phyloP scores from a whole-genome alignment of 306 rosid species.

The Sophora flavescens region DNA sequence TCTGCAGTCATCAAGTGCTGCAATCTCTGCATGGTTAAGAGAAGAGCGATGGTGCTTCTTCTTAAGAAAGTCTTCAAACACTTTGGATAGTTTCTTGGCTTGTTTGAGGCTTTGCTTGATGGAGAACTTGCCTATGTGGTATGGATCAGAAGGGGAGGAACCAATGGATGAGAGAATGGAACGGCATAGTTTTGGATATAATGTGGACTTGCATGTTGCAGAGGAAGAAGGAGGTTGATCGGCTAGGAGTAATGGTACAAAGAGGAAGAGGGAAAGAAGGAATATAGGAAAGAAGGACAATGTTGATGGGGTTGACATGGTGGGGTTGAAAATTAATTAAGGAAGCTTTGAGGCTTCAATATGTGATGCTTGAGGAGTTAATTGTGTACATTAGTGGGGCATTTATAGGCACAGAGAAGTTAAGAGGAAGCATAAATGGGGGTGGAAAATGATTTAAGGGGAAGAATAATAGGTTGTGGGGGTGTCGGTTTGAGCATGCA shows the following conservation, averaged over 20 bases:
- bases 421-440: constrained; percentile 32
- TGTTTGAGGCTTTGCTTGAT: constrained; percentile 69
- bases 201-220: constrained; percentile 63
- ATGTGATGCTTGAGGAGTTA: not conserved
- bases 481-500: constrained; percentile 45
- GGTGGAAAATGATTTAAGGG: constrained; percentile 36
- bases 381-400: not conserved
- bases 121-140: constrained; percentile 68
- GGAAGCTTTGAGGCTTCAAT: not conserved
- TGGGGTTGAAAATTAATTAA: not conserved
- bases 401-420: constrained; percentile 26
- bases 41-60: constrained; percentile 29
- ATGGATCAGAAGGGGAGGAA: constrained; percentile 71
- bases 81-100: constrained; percentile 57
- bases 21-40: constrained; percentile 41
- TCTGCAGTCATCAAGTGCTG: constrained; percentile 69
- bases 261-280: not conserved
- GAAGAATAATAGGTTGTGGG: constrained; percentile 4
- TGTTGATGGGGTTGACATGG: constrained; percentile 44
- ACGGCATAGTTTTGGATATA: constrained; percentile 83
- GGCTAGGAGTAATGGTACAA: constrained; percentile 32
- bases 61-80: constrained; percentile 46
- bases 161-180: constrained; percentile 65
- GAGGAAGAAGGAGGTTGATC: constrained; percentile 47
- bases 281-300: not conserved